Evolutionary conservation across 805 yeast genomes (phyloP), one percentile per base, ranked within the genome.

Genomic region (Candida gorgasii): DNA sequence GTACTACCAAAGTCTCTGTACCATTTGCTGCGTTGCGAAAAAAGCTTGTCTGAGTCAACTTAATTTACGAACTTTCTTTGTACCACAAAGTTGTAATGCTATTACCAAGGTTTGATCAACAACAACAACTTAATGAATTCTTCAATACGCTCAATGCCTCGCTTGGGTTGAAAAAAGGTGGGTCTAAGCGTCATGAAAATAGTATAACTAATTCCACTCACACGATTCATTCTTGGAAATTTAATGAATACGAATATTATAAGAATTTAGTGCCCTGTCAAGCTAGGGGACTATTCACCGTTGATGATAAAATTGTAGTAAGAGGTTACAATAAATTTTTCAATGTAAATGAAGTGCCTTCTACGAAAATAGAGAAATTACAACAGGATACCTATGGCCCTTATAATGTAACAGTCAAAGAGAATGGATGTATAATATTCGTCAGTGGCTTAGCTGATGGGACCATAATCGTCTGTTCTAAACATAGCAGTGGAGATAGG

Each of bases 311-410:
- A 8, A 84, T 93, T 16, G 80, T 80, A 1, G 81, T 83, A 1
- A 69, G 99, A 51, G 99, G 99, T 0, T 93, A 93, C 59, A 93
- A 93, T 62, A 93, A 93, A 64, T 93, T 93, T 62, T 93, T 89
- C 75, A 92, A 86, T 57, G 69, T 89, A 3, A 78, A 72, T 47
- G 99, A 93, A 59, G 72, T 76, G 1, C 49, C 63, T 0, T 48
- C 49, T 5, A 84, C 95, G 0, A 74, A 69, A 45, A 72, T 80
- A 69, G 63, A 62, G 0, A 54, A 58, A 51, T 57, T 89, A 4
- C 51, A 55, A n/a, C 36, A 50, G 0, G 32, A 45, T 13, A 83
- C 93, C 0, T 23, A 30, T 4, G 97, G 96, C 0, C 97, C 97
- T 0, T 93, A 84, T 59, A 78, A 76, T 14, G 77, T 89, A 2